Evolutionary conservation across 2,329 filamentous ascomycete species (phyloP).

Genomic region (Phaeosphaeriaceae sp.): DNA sequence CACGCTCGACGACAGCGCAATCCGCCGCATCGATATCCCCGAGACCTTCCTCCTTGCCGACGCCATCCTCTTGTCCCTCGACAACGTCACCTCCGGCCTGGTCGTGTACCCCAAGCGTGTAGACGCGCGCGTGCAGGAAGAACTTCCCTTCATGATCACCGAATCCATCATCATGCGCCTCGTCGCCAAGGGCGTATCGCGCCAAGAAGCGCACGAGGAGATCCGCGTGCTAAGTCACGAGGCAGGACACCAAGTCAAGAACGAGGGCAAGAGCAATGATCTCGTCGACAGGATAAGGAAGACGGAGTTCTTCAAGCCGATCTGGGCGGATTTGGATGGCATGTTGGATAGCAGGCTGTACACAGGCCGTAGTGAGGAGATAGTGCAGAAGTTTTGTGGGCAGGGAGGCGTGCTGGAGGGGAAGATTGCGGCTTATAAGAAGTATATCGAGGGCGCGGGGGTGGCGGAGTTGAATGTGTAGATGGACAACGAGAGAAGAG

Average conservation of each 20-base stretch:
- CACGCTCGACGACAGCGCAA: slow-evolving; percentile 78
- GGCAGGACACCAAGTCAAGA: slow-evolving; percentile 74
- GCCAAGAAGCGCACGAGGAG: slow-evolving; percentile 86
- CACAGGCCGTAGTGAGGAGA: slow-evolving; percentile 58
- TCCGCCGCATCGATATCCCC: slow-evolving; percentile 63
- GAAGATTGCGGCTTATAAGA: slow-evolving; percentile 60
- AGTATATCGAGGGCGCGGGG: slow-evolving; percentile 50
- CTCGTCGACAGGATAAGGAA: slow-evolving; percentile 78
- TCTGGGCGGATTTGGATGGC: slow-evolving; percentile 71
- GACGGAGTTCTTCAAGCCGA: slow-evolving; percentile 75
- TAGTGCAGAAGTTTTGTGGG: slow-evolving; percentile 33
- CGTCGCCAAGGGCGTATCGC: slow-evolving; percentile 70
- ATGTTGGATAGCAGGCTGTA: slow-evolving; percentile 71
- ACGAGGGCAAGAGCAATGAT: slow-evolving; percentile 78
- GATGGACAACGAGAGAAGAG: too few relatives aligned
- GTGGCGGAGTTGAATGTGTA: slow-evolving; percentile 44
- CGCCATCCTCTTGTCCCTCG: slow-evolving; percentile 69
- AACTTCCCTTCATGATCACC: slow-evolving; percentile 88
- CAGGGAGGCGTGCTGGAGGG: slow-evolving; percentile 20
- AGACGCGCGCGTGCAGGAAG: slow-evolving; percentile 68
- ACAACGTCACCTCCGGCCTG: slow-evolving; percentile 75
- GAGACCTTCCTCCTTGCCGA: slow-evolving; percentile 59
- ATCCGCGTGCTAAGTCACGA: slow-evolving; percentile 82
- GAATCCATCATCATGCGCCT: slow-evolving; percentile 69
- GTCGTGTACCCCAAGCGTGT: slow-evolving; percentile 80